Percentiles rank a stretch among this genome's conserved stretches.
These are phyloP conservation scores for Camillea tinctor DNA, from an alignment of 2,329 filamentous ascomycete genomes.

Conservation along the genomic window DNA sequence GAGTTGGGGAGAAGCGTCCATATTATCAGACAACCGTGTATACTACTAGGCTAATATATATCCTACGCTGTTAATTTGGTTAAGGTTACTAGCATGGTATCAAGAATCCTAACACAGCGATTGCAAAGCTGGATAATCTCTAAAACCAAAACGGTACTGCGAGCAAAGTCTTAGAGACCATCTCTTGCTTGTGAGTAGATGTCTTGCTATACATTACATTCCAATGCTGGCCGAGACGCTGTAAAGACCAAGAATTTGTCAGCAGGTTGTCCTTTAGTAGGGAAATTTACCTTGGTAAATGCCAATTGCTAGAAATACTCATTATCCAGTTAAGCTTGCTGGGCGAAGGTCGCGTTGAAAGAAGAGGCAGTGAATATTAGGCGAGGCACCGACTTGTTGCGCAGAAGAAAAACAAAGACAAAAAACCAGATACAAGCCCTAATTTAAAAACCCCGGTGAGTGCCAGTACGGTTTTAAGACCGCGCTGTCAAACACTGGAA, in stretches of 20 bases:
- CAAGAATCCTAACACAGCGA: background rate
- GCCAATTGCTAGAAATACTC: background rate
- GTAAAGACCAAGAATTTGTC: background rate
- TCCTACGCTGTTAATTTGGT: background rate
- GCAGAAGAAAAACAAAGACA: too few species aligned
- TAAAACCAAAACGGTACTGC: background rate
- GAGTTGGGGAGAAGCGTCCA: background rate
- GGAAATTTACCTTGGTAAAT: background rate
- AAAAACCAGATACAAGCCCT: background rate
- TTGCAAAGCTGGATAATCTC: background rate
- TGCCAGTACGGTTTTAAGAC: slow-evolving; percentile 6
- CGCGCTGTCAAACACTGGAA: slow-evolving; percentile 20
- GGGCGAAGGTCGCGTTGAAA: background rate
- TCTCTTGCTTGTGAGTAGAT: background rate
- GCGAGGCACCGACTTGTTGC: background rate
- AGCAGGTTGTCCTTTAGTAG: background rate
- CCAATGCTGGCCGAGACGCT: background rate
- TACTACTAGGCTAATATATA: background rate
- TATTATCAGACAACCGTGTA: background rate
- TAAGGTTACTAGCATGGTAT: background rate
- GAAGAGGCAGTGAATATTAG: background rate
- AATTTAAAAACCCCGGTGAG: background rate
- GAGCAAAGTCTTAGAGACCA: background rate
- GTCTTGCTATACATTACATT: background rate
- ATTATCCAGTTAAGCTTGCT: background rate